Evolutionary conservation across 768 basidiomycete genomes (phyloP), one percentile per base, ranked within the genome.

Genomic region (Termitomyces sp.): DNA sequence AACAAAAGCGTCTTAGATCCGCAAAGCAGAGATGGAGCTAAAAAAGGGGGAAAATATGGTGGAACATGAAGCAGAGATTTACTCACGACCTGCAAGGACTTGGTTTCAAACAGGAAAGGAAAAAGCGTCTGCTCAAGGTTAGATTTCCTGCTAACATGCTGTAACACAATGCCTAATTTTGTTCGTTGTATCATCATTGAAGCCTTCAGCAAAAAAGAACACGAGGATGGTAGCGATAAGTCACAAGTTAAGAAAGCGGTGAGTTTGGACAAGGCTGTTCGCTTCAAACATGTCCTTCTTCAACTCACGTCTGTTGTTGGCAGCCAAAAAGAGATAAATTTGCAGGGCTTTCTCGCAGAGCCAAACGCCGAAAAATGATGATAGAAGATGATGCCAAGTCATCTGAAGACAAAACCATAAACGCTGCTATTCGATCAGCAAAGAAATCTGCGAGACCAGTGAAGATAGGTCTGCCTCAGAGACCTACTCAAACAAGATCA

Each of bases 41-140:
- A 87, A 81, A 64, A 99, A 98, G 71, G 93, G 95, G 23, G 84
- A 96, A 74, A 99, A 99, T 71, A 86, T 98, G 81, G 84, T 98
- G 51, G 89, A 97, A 70, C 93, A 98, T 63, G 83, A 91, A 72
- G 84, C 80, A 12, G 96, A 98, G 75, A 99, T 99, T 65, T 91
- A 86, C 71, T 88, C 92, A 23, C 80, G 95, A 59, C 97, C 97
- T 5, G 93, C 94, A 18, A 82, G 96, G 66, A 98, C 95, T n/a
- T 99, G 97, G 97, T 99, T 99, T 81, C 97, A 98, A 74, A 85
- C 81, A 9, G 78, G 80, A 58, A 90, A 88, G 71, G 93, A 97
- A 66, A 98, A 91, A 75, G 73, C 79, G 62, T 84, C 82, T 60
- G 82, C 93, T 5, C 84, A 88, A 84, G 88, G 95, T 96, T 62